Evolutionary conservation across 441 rosid genomes (phyloP).

Genomic region (Erodium chrysanthum): DNA sequence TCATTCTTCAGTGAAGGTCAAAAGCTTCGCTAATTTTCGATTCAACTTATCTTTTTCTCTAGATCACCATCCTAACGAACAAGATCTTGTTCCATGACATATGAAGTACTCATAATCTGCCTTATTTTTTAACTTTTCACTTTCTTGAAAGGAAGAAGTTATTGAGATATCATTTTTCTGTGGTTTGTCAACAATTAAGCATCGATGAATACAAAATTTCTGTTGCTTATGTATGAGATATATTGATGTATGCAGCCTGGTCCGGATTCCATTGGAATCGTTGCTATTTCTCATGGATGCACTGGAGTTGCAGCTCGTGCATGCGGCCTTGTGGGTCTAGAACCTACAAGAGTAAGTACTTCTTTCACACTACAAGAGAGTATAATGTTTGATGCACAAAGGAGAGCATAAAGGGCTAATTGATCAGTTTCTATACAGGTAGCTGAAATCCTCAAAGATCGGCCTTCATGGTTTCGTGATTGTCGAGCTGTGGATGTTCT

Average conservation of each 20-base stretch:
- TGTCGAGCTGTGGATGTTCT: slow-evolving; percentile 94
- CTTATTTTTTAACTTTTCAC: too few species aligned
- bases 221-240: slow-evolving; percentile 93
- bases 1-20: too few species aligned
- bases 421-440: slow-evolving; percentile 34
- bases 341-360: slow-evolving; percentile 65
- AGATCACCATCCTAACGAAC: too few species aligned
- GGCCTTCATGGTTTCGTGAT: slow-evolving; percentile 94
- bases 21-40: too few species aligned
- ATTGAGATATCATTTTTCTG: too few species aligned
- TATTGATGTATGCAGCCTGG: slow-evolving; percentile 95
- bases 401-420: neutral
- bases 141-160: too few species aligned
- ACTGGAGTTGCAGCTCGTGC: slow-evolving; percentile 86
- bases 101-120: too few species aligned
- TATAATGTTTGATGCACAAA: neutral
- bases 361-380: neutral
- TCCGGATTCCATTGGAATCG: slow-evolving; percentile 90
- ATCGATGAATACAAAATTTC: neutral
- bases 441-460: slow-evolving; percentile 95
- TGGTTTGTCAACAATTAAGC: too few species aligned
- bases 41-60: too few species aligned
- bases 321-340: slow-evolving; percentile 95
- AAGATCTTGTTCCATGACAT: too few species aligned
- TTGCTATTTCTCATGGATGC: slow-evolving; percentile 88